Conservation (phyloP, 2,329 filamentous ascomycete genomes). For the Penicillium sclerotigenum region DNA sequence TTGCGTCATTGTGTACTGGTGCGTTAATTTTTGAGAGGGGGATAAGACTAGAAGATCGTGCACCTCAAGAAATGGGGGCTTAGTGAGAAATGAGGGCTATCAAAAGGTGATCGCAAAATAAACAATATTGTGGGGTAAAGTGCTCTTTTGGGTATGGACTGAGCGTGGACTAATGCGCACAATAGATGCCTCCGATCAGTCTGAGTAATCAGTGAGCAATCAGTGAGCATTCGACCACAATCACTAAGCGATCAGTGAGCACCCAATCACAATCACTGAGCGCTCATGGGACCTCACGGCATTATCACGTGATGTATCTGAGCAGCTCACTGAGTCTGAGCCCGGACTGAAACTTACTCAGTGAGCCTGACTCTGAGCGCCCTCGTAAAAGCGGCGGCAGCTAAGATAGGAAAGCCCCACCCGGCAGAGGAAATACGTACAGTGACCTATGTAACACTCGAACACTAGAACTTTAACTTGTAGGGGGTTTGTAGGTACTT, state of each 20-base stretch:
- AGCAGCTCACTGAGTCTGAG: too few species aligned
- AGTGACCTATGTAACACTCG: too few species aligned
- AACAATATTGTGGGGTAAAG: conserved; percentile 11
- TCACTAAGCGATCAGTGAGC: not conserved
- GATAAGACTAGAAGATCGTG: not conserved
- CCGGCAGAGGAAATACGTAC: too few species aligned
- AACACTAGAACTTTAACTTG: too few species aligned
- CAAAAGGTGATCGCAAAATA: conserved; percentile 13
- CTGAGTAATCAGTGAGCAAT: conserved; percentile 11
- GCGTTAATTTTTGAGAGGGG: not conserved
- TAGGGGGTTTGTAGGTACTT: too few species aligned
- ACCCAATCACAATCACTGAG: not conserved
- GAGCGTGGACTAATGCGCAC: conserved; percentile 12
- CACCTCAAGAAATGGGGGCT: not conserved
- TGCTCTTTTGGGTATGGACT: conserved; percentile 12
- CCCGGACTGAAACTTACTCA: too few species aligned
- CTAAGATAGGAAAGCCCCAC: too few species aligned
- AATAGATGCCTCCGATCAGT: conserved; percentile 13
- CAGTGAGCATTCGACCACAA: not conserved
- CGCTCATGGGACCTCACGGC: not conserved
- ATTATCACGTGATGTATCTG: too few species aligned
- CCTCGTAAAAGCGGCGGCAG: too few species aligned
- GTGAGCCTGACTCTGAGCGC: too few species aligned
- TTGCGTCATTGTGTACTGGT: not conserved
- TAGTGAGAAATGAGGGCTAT: conserved; percentile 5